Base-by-base conservation (phyloP, 2,329 filamentous ascomycete genomes). In the Atkinsonella texensis region DNA sequence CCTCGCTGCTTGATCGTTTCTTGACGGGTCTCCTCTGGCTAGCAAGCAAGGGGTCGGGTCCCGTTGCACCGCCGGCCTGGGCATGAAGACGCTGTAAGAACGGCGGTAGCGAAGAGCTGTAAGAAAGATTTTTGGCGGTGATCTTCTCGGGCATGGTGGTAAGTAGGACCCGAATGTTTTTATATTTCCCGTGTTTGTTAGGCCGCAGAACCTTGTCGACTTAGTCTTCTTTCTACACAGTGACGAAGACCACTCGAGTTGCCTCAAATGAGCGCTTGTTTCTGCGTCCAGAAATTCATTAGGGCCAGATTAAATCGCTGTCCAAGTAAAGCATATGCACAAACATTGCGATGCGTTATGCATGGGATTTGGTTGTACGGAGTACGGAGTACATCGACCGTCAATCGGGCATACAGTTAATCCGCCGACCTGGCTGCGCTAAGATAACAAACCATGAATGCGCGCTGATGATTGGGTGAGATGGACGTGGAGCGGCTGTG, bases 41-140 rank as follows among this genome's bases (percentile, higher is more conserved):
- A 1, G 75, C 71, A 39, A 79, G 68, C 42, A 78, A 68, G 4
- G 75, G 74, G 52, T 80, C 75, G 58, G 79, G 70, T 39, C 76
- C 68, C 66, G 72, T 62, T 73, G 65, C 60, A 67, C 67, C 65
- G 63, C 73, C 62, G 70, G 66, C 62, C 65, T 80, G 68, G 57
- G 77, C 73, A 70, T 75, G 74, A 23, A 83, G 70, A 17, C 71
- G 71, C 31, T 74, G 74, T 49, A 84, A 76, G 63, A 84, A 84
- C 5, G 80, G 80, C 18, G 80, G 80, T 17, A 81, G 74, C 7
- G 71, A 70, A 42, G 65, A 65, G 69, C 77, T 74, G 73, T 87
- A 89, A 53, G 76, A 74, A 47, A 89, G 75, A 65, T 87, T 83
- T 60, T 86, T 87, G 59, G 80, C 72, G 50, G 80, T 87, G 63